Base-by-base conservation (phyloP, 2,329 filamentous ascomycete genomes). In the Trichoderma cornu-damae region DNA sequence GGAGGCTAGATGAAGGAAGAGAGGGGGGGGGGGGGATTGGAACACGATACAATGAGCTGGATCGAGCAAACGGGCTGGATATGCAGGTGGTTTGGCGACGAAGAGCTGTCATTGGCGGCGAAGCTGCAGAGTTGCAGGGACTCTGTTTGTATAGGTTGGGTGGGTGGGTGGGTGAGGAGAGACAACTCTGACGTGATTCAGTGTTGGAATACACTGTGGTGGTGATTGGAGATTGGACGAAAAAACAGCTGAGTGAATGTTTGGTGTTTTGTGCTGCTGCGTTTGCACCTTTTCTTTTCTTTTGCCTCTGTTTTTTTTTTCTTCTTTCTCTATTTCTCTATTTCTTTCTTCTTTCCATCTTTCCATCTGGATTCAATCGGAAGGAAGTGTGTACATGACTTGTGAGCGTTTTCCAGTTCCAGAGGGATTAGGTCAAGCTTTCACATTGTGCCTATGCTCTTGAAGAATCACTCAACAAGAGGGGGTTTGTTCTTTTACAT, bases 371-470 rank as follows among this genome's bases (percentile, higher is more conserved):
- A 30, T 30, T 30, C 26, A 28, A 28, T 28, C 26, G 4, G 26
- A 28, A 28, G 26, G 14, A n/a, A 1, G 0, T 28, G 3, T 2
- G 0, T 1, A 18, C n/a, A n/a, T n/a, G n/a, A n/a, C n/a, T n/a
- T n/a, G n/a, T n/a, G n/a, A n/a, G n/a, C n/a, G n/a, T n/a, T n/a
- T n/a, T n/a, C n/a, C n/a, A n/a, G n/a, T n/a, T n/a, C n/a, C n/a
- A n/a, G n/a, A n/a, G n/a, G n/a, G n/a, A n/a, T n/a, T n/a, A n/a
- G n/a, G n/a, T n/a, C n/a, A n/a, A n/a, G n/a, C n/a, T n/a, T n/a
- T n/a, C n/a, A n/a, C n/a, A n/a, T n/a, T n/a, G n/a, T n/a, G n/a
- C n/a, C n/a, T n/a, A n/a, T n/a, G n/a, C n/a, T n/a, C n/a, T n/a
- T n/a, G n/a, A n/a, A n/a, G n/a, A n/a, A n/a, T n/a, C n/a, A n/a